Evolutionary conservation across 345 rosid species (phyloP), one percentile per base, ranked within the genome.

Genomic region (Hibiscus syriacus): DNA sequence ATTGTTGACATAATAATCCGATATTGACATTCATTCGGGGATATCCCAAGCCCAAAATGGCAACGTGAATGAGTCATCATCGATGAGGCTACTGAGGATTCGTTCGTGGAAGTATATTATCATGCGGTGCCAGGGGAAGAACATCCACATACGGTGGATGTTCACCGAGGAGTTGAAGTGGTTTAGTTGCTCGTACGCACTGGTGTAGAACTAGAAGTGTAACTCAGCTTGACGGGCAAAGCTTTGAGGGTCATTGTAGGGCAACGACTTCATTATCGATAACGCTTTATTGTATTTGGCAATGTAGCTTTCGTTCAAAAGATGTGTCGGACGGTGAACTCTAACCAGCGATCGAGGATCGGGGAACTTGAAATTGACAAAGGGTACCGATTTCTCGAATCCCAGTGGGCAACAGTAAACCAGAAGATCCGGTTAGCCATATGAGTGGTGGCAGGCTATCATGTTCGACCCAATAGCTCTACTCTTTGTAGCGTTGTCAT

Each of bases 181-280:
- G n/a, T n/a, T n/a, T n/a, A n/a, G n/a, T n/a, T n/a, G n/a, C n/a
- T n/a, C n/a, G n/a, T n/a, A n/a, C 1, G 67, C 72, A 3, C 54
- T 54, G 14, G 64, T 69, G 22, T 55, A 69, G 12, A 39, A 69
- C 1, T 27, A 25, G 17, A 64, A 69, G 23, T 69, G 72, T 36
- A 57, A 25, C 11, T 69, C 11, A 22, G 72, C 72, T 41, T 69
- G 72, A 12, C 55, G 72, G 54, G 1, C 8, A 2, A 67, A 73
- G 13, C 32, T 73, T 20, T 68, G 49, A 8, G 76, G 76, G 14
- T 73, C 72, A 4, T 67, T 62, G 30, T 2, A 32, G 0, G 76
- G 76, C 4, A 73, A 54, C 23, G 67, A 61, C 32, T 67, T 73
- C 76, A 73, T 73, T 25, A 67, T n/a, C n/a, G n/a, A n/a, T n/a